phyloP scores from a whole-genome alignment of 257 asterid species.

The Fraxinus anomala region DNA sequence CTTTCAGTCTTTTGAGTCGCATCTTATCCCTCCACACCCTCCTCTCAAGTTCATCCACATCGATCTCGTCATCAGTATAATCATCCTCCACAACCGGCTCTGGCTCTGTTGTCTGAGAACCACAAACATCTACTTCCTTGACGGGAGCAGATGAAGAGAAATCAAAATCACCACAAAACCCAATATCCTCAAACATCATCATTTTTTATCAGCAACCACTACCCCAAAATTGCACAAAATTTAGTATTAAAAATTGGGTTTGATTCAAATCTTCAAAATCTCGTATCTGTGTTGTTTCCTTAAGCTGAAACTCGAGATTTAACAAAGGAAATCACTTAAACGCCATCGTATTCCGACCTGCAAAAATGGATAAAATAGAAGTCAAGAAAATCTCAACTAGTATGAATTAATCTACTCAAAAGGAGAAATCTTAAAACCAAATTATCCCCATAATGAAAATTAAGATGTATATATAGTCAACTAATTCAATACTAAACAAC shows the following conservation, averaged over 20 bases:
- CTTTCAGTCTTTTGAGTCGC: background rate
- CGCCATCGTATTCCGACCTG: constrained; percentile 30
- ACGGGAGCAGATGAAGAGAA: constrained; percentile 55
- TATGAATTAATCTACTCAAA: background rate
- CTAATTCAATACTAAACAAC: background rate
- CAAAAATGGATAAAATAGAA: constrained; percentile 20
- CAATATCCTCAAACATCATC: constrained; percentile 85
- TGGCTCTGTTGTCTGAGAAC: background rate
- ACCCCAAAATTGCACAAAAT: background rate
- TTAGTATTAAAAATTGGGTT: background rate
- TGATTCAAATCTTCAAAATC: constrained; percentile 18
- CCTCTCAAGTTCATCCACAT: background rate
- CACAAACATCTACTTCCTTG: background rate
- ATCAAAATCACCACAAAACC: constrained; percentile 72
- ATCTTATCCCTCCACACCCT: constrained; percentile 55
- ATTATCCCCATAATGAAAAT: background rate
- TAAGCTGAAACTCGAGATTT: background rate
- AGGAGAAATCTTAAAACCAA: background rate
- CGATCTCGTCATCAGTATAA: background rate
- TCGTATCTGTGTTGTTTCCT: background rate
- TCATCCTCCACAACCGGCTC: background rate
- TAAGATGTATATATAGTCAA: background rate
- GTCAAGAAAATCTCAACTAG: background rate
- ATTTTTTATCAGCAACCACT: constrained; percentile 12
- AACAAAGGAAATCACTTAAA: background rate